phyloP scores from a whole-genome alignment of 2,329 filamentous ascomycete species.

The Aspergillus niger region DNA sequence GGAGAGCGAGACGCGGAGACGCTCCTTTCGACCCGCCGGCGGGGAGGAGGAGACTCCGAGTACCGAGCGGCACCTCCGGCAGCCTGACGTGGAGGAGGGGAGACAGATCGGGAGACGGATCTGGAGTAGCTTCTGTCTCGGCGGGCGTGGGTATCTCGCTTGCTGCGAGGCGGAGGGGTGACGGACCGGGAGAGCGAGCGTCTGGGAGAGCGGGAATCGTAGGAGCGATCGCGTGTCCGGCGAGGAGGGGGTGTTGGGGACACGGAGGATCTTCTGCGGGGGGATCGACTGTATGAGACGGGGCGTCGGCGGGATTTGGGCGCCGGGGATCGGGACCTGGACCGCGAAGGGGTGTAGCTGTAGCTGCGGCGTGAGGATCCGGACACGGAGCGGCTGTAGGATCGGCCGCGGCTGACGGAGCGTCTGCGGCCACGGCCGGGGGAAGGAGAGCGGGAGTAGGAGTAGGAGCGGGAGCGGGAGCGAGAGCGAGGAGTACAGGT shows the following conservation, averaged over 20 bases:
- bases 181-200: slow-evolving; percentile 38
- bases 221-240: slow-evolving; percentile 29
- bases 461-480: slow-evolving; percentile 42
- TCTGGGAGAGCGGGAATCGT: slow-evolving; percentile 28
- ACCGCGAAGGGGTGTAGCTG: slow-evolving; percentile 40
- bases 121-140: slow-evolving; percentile 35
- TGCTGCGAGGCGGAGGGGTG: slow-evolving; percentile 30
- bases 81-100: slow-evolving; percentile 29
- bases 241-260: slow-evolving; percentile 32
- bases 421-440: slow-evolving; percentile 30
- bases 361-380: slow-evolving; percentile 34
- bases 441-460: slow-evolving; percentile 40
- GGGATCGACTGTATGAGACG: slow-evolving; percentile 38
- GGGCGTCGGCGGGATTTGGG: slow-evolving; percentile 34
- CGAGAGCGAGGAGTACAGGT: slow-evolving; percentile 40
- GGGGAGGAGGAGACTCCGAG: slow-evolving; percentile 35
- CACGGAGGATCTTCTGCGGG: slow-evolving; percentile 19
- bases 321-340: slow-evolving; percentile 40
- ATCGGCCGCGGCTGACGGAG: slow-evolving; percentile 29
- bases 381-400: slow-evolving; percentile 36
- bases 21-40: slow-evolving; percentile 24
- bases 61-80: slow-evolving; percentile 19
- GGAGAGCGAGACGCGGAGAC: slow-evolving; percentile 29
- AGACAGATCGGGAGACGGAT: slow-evolving; percentile 34
- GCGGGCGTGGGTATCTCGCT: slow-evolving; percentile 21